phyloP scores from a whole-genome alignment of 345 rosid species.

The Euphorbia lathyris region DNA sequence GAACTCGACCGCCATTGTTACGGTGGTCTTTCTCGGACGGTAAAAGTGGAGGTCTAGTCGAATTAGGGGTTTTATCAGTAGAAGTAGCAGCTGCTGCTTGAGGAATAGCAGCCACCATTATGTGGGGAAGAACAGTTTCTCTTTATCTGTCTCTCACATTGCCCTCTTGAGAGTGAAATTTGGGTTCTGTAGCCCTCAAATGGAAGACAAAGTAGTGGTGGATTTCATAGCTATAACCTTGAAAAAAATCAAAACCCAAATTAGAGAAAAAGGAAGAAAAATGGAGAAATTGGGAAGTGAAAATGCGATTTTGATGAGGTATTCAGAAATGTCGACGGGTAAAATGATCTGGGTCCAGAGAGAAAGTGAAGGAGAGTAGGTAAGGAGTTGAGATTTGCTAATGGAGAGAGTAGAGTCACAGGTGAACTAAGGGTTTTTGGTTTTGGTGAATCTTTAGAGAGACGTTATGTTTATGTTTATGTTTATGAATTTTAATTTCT shows the following conservation, averaged over 20 bases:
- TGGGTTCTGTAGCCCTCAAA: constrained; percentile 17
- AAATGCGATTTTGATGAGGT: constrained; percentile 13
- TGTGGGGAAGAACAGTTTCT: constrained; percentile 16
- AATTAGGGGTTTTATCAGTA: constrained; percentile 25
- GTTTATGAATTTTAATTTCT: constrained; percentile 10
- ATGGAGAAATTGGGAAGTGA: constrained; percentile 10
- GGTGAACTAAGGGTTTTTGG: constrained; percentile 35
- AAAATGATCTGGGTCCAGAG: constrained; percentile 9
- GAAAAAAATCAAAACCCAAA: constrained; percentile 8
- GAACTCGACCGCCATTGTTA: constrained; percentile 17
- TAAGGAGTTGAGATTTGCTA: constrained; percentile 29
- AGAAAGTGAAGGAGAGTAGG: constrained; percentile 14
- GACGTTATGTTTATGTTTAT: constrained; percentile 20
- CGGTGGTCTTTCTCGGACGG: constrained; percentile 34
- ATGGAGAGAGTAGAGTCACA: constrained; percentile 32
- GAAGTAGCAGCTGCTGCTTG: constrained; percentile 44
- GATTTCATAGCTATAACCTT: constrained; percentile 15
- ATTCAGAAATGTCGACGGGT: constrained; percentile 12
- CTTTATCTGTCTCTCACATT: constrained; percentile 43
- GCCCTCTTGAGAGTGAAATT: constrained; percentile 19
- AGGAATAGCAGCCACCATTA: constrained; percentile 69
- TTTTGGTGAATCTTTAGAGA: constrained; percentile 31
- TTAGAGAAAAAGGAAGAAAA: not conserved
- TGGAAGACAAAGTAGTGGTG: not conserved
- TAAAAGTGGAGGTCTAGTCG: constrained; percentile 30